Conservation (phyloP, 495 filamentous ascomycete species). For the Geoglossum glabrum region DNA sequence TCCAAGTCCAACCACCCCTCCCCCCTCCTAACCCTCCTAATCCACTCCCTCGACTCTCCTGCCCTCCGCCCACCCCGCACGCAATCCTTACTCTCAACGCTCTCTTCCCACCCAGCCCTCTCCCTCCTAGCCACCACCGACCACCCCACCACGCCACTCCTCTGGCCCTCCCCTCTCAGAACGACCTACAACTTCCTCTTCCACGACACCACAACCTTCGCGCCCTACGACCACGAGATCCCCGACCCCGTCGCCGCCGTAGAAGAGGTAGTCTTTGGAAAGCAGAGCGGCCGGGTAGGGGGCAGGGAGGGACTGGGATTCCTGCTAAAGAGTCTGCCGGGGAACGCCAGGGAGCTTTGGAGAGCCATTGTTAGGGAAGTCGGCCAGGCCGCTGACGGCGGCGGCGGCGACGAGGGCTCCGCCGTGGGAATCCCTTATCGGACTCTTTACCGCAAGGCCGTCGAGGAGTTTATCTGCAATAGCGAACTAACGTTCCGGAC, state of each 20-base stretch:
- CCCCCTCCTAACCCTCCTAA: too few relatives aligned
- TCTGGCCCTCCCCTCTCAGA: conserved; percentile 65
- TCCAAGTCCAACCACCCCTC: too few relatives aligned
- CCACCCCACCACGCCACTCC: conserved; percentile 63
- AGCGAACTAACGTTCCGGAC: conserved; percentile 91
- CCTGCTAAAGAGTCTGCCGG: conserved; percentile 71
- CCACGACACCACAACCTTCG: conserved; percentile 87
- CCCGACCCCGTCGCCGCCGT: conserved; percentile 72
- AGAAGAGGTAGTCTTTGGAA: conserved; percentile 59
- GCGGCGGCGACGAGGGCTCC: neutral
- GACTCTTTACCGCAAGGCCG: conserved; percentile 79
- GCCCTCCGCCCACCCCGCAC: too few relatives aligned
- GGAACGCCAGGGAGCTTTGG: conserved; percentile 78
- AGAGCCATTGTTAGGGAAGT: conserved; percentile 67
- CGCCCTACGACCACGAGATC: conserved; percentile 55
- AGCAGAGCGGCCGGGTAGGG: conserved; percentile 45
- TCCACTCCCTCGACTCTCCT: too few relatives aligned
- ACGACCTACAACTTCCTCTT: conserved; percentile 69
- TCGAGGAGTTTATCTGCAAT: conserved; percentile 90
- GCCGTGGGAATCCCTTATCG: conserved; percentile 51
- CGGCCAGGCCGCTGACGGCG: conserved; percentile 17
- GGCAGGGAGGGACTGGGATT: conserved; percentile 86
- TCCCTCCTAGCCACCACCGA: conserved; percentile 64
- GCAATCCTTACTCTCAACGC: too few relatives aligned
- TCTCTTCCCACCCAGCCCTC: conserved; percentile 55